These are phyloP conservation scores for Odonthalia washingtoniensis DNA, from an alignment of 31 red algal genomes.

Conservation along the genomic window DNA sequence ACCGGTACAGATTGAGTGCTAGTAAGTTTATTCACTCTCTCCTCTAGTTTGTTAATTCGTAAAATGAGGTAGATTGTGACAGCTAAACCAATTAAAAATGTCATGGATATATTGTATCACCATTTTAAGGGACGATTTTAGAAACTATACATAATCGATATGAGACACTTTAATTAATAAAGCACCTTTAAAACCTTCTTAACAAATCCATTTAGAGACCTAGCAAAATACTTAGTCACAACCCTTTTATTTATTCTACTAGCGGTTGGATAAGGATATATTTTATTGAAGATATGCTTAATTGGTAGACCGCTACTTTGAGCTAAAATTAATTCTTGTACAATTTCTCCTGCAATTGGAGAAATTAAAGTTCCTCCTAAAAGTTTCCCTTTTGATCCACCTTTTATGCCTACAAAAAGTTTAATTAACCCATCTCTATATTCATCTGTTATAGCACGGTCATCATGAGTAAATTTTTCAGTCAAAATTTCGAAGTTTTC, in stretches of 20 bases:
- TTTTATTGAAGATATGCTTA: conserved; percentile 91
- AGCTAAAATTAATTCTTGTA: conserved; percentile 91
- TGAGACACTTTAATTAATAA: too few species aligned
- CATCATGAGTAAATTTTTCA: conserved; percentile 95
- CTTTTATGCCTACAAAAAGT: conserved; percentile 68
- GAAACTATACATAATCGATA: too few species aligned
- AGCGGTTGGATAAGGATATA: conserved; percentile 95
- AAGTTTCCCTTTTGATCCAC: conserved; percentile 84
- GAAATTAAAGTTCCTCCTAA: conserved; percentile 96
- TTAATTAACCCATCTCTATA: conserved; percentile 96
- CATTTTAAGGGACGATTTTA: too few species aligned
- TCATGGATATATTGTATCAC: too few species aligned
- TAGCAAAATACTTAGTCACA: conserved; percentile 27
- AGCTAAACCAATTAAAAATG: too few species aligned
- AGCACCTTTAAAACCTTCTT: too few species aligned
- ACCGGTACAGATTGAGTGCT: too few species aligned
- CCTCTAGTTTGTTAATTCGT: too few species aligned
- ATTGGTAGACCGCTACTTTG: conserved; percentile 92
- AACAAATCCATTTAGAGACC: too few species aligned
- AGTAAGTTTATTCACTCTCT: too few species aligned
- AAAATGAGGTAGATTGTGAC: too few species aligned
- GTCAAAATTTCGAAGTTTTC: conserved; percentile 85
- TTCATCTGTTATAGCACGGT: conserved; percentile 89
- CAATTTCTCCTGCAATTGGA: conserved; percentile 95
- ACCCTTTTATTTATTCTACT: conserved; percentile 88